These are phyloP conservation scores for Trypanosoma lewisi DNA, from an alignment of 208 protist genomes.

Conservation along the genomic window DNA sequence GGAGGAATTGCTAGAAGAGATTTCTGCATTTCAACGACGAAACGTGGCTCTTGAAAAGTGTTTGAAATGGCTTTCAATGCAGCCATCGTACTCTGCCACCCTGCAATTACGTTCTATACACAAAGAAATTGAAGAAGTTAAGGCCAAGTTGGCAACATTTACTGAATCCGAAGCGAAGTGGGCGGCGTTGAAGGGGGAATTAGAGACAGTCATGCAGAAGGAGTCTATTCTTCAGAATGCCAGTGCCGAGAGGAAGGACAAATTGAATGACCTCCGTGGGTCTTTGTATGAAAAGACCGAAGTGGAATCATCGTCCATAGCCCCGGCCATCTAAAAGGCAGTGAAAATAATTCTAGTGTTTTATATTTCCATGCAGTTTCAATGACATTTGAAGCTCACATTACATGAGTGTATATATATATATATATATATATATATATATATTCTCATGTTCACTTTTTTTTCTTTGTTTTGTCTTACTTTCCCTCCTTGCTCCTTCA, in stretches of 20 bases:
- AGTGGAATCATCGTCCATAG: not conserved
- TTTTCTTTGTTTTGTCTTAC: too few species aligned
- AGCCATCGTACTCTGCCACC: constrained; percentile 22
- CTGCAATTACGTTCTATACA: constrained; percentile 28
- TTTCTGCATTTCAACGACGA: constrained; percentile 5
- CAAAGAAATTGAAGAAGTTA: constrained; percentile 17
- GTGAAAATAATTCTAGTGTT: not conserved
- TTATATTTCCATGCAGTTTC: not conserved
- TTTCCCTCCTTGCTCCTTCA: too few species aligned
- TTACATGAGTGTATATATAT: not conserved
- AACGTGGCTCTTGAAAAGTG: constrained; percentile 21
- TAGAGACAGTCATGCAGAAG: not conserved
- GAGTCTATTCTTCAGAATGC: constrained; percentile 23
- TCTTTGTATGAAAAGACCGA: not conserved
- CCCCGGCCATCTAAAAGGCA: not conserved
- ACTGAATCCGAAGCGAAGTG: constrained; percentile 32
- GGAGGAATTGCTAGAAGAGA: constrained; percentile 27
- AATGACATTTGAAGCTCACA: not conserved
- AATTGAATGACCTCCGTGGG: constrained; percentile 10
- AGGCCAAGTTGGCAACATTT: constrained; percentile 20
- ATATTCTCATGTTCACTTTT: too few species aligned
- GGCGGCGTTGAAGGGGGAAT: constrained; percentile 17
- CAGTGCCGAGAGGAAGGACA: constrained; percentile 8
- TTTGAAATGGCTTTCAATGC: constrained; percentile 29
- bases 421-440: not conserved